A percentile compares a stretch with the other conserved stretches of the same genome.
Evolutionary conservation across 2,329 filamentous ascomycete species (phyloP).

Genomic region (Lecanicillium sp.): DNA sequence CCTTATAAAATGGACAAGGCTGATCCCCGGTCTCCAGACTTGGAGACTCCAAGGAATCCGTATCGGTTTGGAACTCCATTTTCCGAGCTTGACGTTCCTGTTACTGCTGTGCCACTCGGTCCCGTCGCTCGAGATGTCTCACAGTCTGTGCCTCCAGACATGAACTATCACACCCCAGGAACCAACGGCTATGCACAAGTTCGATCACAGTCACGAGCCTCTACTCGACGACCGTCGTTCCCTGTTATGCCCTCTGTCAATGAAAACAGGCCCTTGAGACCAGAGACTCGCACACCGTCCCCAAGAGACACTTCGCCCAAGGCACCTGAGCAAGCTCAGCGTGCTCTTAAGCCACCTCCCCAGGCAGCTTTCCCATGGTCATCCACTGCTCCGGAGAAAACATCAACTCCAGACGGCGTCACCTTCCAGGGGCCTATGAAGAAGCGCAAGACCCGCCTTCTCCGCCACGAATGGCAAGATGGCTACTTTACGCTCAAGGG

Average conservation of each 20-base stretch:
- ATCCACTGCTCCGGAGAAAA: conserved; percentile 31
- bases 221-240: conserved; percentile 58
- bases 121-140: conserved; percentile 71
- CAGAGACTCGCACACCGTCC: conserved; percentile 21
- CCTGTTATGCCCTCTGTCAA: conserved; percentile 60
- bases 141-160: conserved; percentile 88
- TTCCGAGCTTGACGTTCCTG: conserved; percentile 82
- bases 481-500: conserved; percentile 81
- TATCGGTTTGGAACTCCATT: conserved; percentile 81
- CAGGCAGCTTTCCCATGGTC: conserved; percentile 50
- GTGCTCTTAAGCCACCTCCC: conserved; percentile 42
- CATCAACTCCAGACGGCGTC: conserved; percentile 38
- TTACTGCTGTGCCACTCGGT: conserved; percentile 63
- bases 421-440: conserved; percentile 84
- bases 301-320: conserved; percentile 27
- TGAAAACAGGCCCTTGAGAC: conserved; percentile 47
- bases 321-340: conserved; percentile 25
- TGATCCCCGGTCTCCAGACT: conserved; percentile 44
- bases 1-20: conserved; percentile 45
- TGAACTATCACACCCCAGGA: conserved; percentile 55
- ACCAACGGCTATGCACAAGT: conserved; percentile 24
- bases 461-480: conserved; percentile 90
- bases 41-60: conserved; percentile 47
- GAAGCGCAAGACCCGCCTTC: conserved; percentile 82
- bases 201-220: conserved; percentile 46